phyloP scores from a whole-genome alignment of 1,139 yeast species.

The Maudiozyma humilis region DNA sequence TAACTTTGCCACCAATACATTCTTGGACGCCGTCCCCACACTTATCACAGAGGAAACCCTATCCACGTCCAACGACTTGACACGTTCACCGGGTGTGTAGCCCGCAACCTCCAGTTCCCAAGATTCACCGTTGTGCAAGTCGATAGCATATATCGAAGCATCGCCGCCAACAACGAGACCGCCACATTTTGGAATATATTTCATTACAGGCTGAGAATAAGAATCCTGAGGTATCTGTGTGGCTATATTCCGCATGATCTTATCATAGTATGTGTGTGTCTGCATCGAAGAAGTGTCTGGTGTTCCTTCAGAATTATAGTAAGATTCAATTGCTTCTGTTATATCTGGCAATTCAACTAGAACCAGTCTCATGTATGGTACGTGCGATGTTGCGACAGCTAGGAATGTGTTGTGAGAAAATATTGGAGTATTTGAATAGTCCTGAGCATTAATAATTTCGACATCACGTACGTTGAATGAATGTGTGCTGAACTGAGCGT shows the following conservation, averaged over 20 bases:
- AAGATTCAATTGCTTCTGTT: background rate
- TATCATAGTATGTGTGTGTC: constrained; percentile 29
- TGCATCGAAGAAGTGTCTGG: background rate
- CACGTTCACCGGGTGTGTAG: constrained; percentile 36
- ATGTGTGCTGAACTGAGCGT: constrained; percentile 64
- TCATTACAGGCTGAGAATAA: constrained; percentile 48
- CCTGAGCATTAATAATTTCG: constrained; percentile 24
- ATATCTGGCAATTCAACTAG: constrained; percentile 38
- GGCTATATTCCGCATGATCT: constrained; percentile 48
- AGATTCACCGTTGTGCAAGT: constrained; percentile 35
- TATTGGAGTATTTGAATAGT: constrained; percentile 8
- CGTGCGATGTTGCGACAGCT: constrained; percentile 64
- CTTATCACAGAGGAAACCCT: constrained; percentile 8
- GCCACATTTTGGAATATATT: constrained; percentile 33
- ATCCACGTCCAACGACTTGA: constrained; percentile 40
- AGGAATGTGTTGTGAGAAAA: constrained; percentile 27
- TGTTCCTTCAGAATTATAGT: background rate
- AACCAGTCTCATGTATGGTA: constrained; percentile 64
- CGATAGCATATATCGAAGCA: constrained; percentile 58
- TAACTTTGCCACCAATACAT: background rate
- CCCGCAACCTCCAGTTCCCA: constrained; percentile 25
- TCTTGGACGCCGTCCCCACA: constrained; percentile 13
- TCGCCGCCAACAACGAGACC: constrained; percentile 69
- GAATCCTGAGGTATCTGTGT: constrained; percentile 66
- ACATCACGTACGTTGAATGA: constrained; percentile 56